Base-by-base conservation (phyloP, 768 basidiomycete species). In the Clitopilus hobsonii region DNA sequence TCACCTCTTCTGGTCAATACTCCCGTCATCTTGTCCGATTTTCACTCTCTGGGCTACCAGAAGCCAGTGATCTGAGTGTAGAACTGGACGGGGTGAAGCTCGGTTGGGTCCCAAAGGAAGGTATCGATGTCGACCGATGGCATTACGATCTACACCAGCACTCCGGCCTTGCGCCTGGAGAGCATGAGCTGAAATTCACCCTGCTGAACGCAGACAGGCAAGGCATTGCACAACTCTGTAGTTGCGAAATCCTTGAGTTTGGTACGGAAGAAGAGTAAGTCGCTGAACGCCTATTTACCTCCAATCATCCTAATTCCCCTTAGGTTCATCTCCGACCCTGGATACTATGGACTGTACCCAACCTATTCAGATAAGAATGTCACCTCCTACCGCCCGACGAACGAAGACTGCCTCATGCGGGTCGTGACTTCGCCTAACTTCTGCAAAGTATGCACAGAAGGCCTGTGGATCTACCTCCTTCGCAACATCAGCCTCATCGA, bases 341-440 rank as follows among this genome's bases (percentile, higher is more conserved):
- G 80, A 0, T 73, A 85, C 60, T 85, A 89, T 62, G 75, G 86
- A 49, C 69, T 85, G 26, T 92, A 83, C 65, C 89, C 90, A 8
- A 91, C 90, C 86, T 90, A 78, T 63, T 87, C 85, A 0, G 74
- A 84, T 28, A 66, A 71, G 32, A 89, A 91, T 61, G 66, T 67
- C 51, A 90, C 86, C 0, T 78, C 80, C 2, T 91, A 87, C 68
- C 80, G 90, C n/a, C 90, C 90, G 3, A 91, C 89, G 2, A 89
- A 90, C 59, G 84, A 89, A 56, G 86, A 84, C 65, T 91, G 90
- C 64, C 81, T 91, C 48, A 91, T 92, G 90, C 87, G 90, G 38
- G 71, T 72, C 52, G 84, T 89, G 38, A 83, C 79, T 25, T 75
- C 79, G 0, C 84, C 88, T 53, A 80, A 86, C 63, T 88, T 91